Evolutionary conservation across 2,329 filamentous ascomycete genomes (phyloP).

Genomic region (Pestalotiopsis sp.): DNA sequence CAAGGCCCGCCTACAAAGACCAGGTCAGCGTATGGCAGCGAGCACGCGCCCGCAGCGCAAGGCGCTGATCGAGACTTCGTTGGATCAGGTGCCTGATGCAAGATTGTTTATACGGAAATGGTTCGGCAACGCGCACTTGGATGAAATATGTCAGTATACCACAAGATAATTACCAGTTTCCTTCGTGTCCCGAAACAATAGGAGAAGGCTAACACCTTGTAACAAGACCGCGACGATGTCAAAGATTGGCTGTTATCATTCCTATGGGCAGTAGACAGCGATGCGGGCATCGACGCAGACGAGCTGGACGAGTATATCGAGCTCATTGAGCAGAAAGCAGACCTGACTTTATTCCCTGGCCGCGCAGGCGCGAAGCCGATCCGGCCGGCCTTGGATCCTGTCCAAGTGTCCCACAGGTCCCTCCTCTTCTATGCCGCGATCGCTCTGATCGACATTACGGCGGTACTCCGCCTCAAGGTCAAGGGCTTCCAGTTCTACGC

Average conservation of each 20-base stretch:
- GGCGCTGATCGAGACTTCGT: constrained; percentile 10
- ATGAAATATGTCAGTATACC: constrained; percentile 13
- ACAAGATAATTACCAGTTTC: too few relatives aligned
- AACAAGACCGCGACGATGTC: constrained; percentile 17
- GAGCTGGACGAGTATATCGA: constrained; percentile 19
- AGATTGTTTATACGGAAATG: constrained; percentile 18
- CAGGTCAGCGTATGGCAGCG: neutral
- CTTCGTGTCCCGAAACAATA: neutral
- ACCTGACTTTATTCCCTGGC: constrained; percentile 10
- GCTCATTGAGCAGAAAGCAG: constrained; percentile 9
- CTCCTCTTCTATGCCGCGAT: constrained; percentile 17
- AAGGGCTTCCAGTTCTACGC: constrained; percentile 22
- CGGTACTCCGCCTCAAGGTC: constrained; percentile 5
- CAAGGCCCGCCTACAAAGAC: constrained; percentile 15
- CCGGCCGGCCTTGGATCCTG: constrained; percentile 18
- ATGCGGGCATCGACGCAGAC: constrained; percentile 14
- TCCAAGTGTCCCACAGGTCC: constrained; percentile 17
- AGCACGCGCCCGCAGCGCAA: constrained; percentile 15
- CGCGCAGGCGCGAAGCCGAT: constrained; percentile 18
- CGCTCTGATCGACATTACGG: constrained; percentile 11
- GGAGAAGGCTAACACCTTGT: neutral
- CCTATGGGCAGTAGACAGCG: constrained; percentile 15
- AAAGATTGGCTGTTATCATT: constrained; percentile 23
- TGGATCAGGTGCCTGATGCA: constrained; percentile 15
- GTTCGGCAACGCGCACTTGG: constrained; percentile 16